Evolutionary conservation across 768 basidiomycete genomes (phyloP), one percentile per base, ranked within the genome.

Genomic region (Russula vinacea): DNA sequence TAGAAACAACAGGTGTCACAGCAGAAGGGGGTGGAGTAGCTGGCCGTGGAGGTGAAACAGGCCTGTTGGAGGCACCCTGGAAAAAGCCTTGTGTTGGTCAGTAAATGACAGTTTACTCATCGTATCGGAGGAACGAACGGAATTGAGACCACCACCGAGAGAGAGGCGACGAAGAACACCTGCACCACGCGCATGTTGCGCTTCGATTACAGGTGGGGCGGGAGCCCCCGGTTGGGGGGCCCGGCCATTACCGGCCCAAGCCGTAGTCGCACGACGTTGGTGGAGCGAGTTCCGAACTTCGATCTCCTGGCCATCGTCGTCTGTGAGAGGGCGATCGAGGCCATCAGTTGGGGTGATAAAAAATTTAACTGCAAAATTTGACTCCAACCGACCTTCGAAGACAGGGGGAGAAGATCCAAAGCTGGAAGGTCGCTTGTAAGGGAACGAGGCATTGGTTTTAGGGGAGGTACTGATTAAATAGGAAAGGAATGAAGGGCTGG

Each of bases 151-250:
- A 49, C 77, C 74, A 57, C 87, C 84, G 11, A 93, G 78, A 42
- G 90, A 92, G 60, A 93, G 85, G 58, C 91, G 82, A 56, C 90
- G 82, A 64, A 93, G 75, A 33, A 92, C 78, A 61, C 85, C 88
- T 16, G 84, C 80, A 1, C 88, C 90, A 10, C 91, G 82, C 64
- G 90, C 88, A 17, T 77, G 73, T 26, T 69, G 70, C 6, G 83
- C 80, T 7, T 86, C 73, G 3, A 75, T 71, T 40, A 75, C 65
- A 19, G 79, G 69, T n/a, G 77, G 73, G 22, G 56, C 32, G 19
- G 53, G 32, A 1, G 56, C 37, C 24, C 35, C 17, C 33, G 39
- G 50, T 52, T 78, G 79, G 33, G 83, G 77, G 16, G 77, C 70
- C 37, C 85, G 83, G 63, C 78, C 81, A 5, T 79, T 79, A 22